Evolutionary conservation across 306 rosid species (phyloP).

Genomic region (Lagenaria siceraria): DNA sequence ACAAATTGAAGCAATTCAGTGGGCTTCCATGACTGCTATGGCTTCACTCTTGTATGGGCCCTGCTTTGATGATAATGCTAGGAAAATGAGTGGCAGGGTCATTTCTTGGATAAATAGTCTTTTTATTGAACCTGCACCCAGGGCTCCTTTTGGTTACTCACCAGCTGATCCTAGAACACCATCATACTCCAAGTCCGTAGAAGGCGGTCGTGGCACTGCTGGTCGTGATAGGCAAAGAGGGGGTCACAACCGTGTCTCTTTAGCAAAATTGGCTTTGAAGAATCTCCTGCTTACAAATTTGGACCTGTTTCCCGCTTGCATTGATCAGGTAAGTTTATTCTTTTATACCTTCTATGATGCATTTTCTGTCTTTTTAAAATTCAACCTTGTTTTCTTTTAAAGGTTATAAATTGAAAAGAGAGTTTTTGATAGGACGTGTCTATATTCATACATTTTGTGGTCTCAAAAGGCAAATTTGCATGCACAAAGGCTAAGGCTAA

Average conservation of each 20-base stretch:
- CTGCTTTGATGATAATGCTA: conserved; percentile 97
- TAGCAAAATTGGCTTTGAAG: conserved; percentile 89
- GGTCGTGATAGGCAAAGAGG: conserved; percentile 95
- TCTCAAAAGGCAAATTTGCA: not conserved
- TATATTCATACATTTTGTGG: not conserved
- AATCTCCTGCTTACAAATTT: conserved; percentile 83
- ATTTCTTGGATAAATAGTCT: conserved; percentile 93
- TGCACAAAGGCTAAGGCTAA: not conserved
- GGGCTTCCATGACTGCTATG: conserved; percentile 99
- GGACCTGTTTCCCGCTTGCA: conserved; percentile 96
- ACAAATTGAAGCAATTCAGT: conserved; percentile 96
- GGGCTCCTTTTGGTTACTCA: conserved; percentile 97
- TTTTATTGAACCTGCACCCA: conserved; percentile 82
- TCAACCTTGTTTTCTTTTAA: not conserved
- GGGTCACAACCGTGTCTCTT: conserved; percentile 70
- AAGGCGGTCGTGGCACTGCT: conserved; percentile 69
- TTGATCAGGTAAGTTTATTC: conserved; percentile 67
- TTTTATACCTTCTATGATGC: not conserved
- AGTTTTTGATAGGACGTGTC: not conserved
- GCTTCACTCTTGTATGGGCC: conserved; percentile 96
- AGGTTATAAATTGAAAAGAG: not conserved
- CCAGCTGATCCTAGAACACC: conserved; percentile 99
- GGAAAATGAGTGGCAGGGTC: conserved; percentile 98
- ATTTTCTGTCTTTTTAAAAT: not conserved
- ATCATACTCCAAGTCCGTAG: conserved; percentile 72